Conservation (phyloP, 352 stramenopile species). For the Phytophthora ramorum region DNA sequence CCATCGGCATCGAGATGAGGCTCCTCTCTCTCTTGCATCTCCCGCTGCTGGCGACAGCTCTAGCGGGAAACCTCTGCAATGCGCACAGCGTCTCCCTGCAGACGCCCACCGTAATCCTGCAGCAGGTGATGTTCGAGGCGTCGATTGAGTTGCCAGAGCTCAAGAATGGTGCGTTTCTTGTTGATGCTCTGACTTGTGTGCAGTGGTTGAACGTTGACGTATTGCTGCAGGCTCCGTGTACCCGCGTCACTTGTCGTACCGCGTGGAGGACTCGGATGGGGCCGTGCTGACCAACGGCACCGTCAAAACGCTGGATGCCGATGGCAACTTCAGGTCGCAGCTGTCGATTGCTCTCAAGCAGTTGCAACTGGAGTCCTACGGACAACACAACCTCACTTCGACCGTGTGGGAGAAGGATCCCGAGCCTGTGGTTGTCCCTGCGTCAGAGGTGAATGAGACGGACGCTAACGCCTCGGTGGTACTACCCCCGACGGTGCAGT, state of each 20-base stretch:
- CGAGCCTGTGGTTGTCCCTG: neutral
- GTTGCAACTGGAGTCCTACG: conserved; percentile 51
- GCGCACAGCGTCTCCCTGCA: conserved; percentile 25
- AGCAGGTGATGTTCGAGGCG: conserved; percentile 70
- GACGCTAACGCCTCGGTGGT: conserved; percentile 35
- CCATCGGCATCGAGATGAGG: conserved; percentile 21
- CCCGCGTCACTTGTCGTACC: conserved; percentile 61
- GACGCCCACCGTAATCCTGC: conserved; percentile 75
- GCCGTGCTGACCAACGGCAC: conserved; percentile 63
- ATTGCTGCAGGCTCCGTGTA: conserved; percentile 66
- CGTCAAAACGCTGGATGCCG: conserved; percentile 65
- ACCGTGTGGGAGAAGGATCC: conserved; percentile 43
- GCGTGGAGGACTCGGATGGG: conserved; percentile 58
- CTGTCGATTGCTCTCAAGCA: conserved; percentile 51
- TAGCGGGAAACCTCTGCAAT: conserved; percentile 7
- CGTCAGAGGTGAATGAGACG: conserved; percentile 19
- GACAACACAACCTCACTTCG: conserved; percentile 64
- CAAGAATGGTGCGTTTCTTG: conserved; percentile 66
- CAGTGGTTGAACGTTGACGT: neutral
- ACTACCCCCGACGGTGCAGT: conserved; percentile 37
- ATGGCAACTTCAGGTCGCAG: conserved; percentile 70
- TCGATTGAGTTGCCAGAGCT: conserved; percentile 72
- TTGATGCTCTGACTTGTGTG: neutral
- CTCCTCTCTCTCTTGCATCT: conserved; percentile 17
- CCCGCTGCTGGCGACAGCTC: conserved; percentile 8